Evolutionary conservation across 2,329 filamentous ascomycete species (phyloP).

Genomic region (Sclerotiophoma versabilis): DNA sequence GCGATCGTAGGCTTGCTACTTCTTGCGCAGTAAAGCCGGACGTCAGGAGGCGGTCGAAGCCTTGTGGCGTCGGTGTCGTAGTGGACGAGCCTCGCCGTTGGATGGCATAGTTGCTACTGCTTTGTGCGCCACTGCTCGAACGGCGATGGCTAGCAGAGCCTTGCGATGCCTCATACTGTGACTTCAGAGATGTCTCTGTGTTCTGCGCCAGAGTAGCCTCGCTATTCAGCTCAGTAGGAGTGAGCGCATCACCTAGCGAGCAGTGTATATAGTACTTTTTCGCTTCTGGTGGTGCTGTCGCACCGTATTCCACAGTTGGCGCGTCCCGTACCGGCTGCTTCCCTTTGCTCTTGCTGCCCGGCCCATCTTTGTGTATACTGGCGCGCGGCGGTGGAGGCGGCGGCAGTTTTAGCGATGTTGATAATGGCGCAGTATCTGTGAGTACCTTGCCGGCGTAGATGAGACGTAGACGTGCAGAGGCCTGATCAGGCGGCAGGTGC

Average conservation of each 20-base stretch:
- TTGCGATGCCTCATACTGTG: constrained; percentile 32
- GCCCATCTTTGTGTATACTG: constrained; percentile 27
- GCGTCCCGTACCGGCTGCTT: constrained; percentile 67
- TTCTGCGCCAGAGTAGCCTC: constrained; percentile 62
- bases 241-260: constrained; percentile 81
- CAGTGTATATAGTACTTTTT: constrained; percentile 88
- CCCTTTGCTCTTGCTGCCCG: constrained; percentile 64
- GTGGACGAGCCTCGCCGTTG: constrained; percentile 36
- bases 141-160: constrained; percentile 21
- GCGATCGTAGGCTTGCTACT: constrained; percentile 81
- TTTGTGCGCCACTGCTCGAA: constrained; percentile 21
- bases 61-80: constrained; percentile 68
- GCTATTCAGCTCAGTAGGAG: constrained; percentile 69
- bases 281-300: constrained; percentile 31
- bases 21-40: constrained; percentile 85
- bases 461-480: constrained; percentile 78
- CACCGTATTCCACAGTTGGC: constrained; percentile 27
- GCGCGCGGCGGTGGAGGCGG: constrained; percentile 61
- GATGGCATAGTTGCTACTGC: constrained; percentile 17
- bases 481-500: constrained; percentile 68
- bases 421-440: constrained; percentile 73
- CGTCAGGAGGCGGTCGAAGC: constrained; percentile 85
- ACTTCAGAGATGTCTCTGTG: constrained; percentile 50
- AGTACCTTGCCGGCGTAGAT: constrained; percentile 91
- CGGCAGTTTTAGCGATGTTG: constrained; percentile 70